Evolutionary conservation across 2,329 filamentous ascomycete genomes (phyloP), one percentile per base, ranked within the genome.

Genomic region (Diaporthe sp.): DNA sequence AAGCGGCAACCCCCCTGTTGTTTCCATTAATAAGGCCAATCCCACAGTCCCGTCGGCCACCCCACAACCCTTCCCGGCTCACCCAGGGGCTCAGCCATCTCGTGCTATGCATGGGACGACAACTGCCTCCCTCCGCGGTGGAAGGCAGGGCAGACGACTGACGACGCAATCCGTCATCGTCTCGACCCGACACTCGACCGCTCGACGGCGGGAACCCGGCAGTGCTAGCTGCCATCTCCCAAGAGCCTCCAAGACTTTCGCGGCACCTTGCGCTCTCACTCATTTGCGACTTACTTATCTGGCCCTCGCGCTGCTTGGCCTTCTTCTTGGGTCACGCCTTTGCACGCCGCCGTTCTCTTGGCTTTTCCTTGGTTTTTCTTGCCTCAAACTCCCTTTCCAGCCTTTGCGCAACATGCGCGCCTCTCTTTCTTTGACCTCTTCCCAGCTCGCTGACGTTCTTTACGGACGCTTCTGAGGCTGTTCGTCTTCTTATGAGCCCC

Each of bases 221-320:
- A 17, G 65, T 55, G 49, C 60, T 60, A 25, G 34, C 49, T 70
- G 67, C 37, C 46, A 10, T 12, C 22, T 28, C n/a, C 46, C 46
- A 46, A 57, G 60, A 73, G 51, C 25, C 8, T 44, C 53, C 53
- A 71, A 60, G 53, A 57, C 60, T 53, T 58, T 39, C 31, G 28
- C 28, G 51, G 49, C 60, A 68, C 42, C 51, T n/a, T 39, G 15
- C 28, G 53, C 44, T 46, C 73, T 62, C 13, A 49, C 61, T 71
- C 44, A 72, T 31, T 60, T 70, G 49, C 34, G 31, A 70, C 65
- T 70, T 70, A 70, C 65, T 70, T 55, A 70, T 70, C 65, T 70
- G 65, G 68, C 49, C 49, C 58, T 57, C 58, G 37, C 44, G 61
- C 46, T 62, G 12, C 62, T 71, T 76, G 71, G 71, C 70, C 37